Percentiles rank a stretch among this genome's conserved stretches.
phyloP scores from a whole-genome alignment of 352 stramenopile genomes.

The Thraustotheca clavata region DNA sequence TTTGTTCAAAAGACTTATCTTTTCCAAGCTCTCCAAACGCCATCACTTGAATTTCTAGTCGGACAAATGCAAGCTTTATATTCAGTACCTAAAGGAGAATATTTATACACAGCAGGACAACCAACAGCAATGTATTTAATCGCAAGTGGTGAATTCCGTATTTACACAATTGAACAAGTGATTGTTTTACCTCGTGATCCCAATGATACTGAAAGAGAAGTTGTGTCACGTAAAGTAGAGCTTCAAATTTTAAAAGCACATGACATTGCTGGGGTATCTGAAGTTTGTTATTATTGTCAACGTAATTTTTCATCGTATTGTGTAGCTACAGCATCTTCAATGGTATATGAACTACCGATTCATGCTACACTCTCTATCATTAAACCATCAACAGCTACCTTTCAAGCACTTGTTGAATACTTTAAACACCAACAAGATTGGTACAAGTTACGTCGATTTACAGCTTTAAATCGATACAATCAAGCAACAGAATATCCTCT shows the following conservation, averaged over 20 bases:
- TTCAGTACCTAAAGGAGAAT: conserved; percentile 33
- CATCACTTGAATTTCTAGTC: conserved; percentile 37
- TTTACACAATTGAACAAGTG: conserved; percentile 32
- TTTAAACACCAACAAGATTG: conserved; percentile 36
- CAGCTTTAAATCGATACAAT: conserved; percentile 50
- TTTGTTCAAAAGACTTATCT: conserved; percentile 40
- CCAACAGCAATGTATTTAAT: conserved; percentile 38
- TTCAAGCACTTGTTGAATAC: conserved; percentile 33
- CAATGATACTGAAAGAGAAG: conserved; percentile 21
- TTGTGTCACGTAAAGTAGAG: conserved; percentile 32
- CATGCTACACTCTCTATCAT: conserved; percentile 35
- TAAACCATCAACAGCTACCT: conserved; percentile 29
- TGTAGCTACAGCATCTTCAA: conserved; percentile 25
- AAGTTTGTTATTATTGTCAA: conserved; percentile 29
- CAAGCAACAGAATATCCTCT: conserved; percentile 32
- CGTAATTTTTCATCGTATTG: conserved; percentile 40
- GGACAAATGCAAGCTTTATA: conserved; percentile 30
- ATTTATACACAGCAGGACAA: conserved; percentile 46
- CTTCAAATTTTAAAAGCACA: conserved; percentile 45
- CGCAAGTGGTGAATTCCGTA: conserved; percentile 33
- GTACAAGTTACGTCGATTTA: conserved; percentile 48
- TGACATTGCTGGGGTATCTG: conserved; percentile 37
- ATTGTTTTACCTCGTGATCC: neutral
- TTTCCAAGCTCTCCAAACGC: conserved; percentile 31
- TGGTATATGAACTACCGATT: conserved; percentile 26